These are phyloP conservation scores for Arabidopsis suecica DNA, from an alignment of 345 rosid species.

Conservation along the genomic window DNA sequence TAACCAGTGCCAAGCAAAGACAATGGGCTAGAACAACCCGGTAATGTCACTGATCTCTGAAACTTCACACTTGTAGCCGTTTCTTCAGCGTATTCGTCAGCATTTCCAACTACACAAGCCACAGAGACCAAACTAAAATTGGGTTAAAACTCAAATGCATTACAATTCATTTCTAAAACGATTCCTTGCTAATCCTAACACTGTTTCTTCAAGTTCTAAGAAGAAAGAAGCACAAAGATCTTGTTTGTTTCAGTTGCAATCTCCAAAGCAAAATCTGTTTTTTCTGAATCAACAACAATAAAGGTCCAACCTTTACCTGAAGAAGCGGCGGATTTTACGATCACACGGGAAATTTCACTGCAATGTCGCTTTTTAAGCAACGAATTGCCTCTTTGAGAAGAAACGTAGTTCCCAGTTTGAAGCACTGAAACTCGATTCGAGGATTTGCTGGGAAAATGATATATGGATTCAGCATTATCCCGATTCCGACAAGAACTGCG, in stretches of 20 bases:
- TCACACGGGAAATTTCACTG: slow-evolving; percentile 25
- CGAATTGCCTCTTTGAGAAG: not conserved
- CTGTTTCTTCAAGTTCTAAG: slow-evolving; percentile 3
- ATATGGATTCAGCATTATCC: slow-evolving; percentile 30
- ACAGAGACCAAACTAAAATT: slow-evolving; percentile 12
- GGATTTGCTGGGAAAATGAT: slow-evolving; percentile 30
- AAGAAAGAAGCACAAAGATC: slow-evolving; percentile 21
- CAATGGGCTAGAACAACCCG: slow-evolving; percentile 65
- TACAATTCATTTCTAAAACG: not conserved
- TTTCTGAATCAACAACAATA: not conserved
- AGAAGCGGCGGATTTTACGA: slow-evolving; percentile 52
- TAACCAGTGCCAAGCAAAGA: slow-evolving; percentile 84
- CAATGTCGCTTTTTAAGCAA: slow-evolving; percentile 25
- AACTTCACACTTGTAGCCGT: slow-evolving; percentile 71
- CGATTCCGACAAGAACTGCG: slow-evolving; percentile 16
- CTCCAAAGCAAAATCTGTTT: not conserved
- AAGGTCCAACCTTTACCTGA: slow-evolving; percentile 49
- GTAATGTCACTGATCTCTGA: slow-evolving; percentile 61
- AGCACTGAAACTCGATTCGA: slow-evolving; percentile 27
- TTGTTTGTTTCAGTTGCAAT: not conserved
- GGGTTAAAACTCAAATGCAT: not conserved
- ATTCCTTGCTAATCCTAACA: not conserved
- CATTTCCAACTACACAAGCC: slow-evolving; percentile 59
- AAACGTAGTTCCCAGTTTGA: slow-evolving; percentile 1
- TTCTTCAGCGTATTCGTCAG: slow-evolving; percentile 60